Conservation (phyloP, 768 basidiomycete genomes). For the Amanita exitialis region DNA sequence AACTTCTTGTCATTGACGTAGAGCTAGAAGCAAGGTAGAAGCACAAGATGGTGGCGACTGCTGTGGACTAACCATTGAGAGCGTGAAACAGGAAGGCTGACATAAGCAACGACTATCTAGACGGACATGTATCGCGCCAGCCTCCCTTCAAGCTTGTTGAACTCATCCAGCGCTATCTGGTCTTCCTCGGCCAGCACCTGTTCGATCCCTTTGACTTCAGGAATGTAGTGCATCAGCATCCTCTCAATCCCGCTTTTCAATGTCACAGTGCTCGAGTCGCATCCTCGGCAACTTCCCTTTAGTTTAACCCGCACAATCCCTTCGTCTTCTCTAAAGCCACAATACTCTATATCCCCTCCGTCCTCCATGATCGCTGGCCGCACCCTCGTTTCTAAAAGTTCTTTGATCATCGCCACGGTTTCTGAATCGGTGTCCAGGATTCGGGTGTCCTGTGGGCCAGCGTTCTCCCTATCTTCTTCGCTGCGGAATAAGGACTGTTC, state of each 20-base stretch:
- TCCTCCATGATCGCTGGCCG: constrained; percentile 98
- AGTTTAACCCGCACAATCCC: constrained; percentile 82
- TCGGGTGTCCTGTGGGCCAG: constrained; percentile 86
- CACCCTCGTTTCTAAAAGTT: constrained; percentile 89
- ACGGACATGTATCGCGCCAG: constrained; percentile 80
- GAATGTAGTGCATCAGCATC: constrained; percentile 99
- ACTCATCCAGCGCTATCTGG: constrained; percentile 76
- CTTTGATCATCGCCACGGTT: constrained; percentile 98
- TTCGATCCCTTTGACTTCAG: constrained; percentile 87
- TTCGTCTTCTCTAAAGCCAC: constrained; percentile 75
- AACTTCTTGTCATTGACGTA: constrained; percentile 67
- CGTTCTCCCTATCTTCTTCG: constrained; percentile 67
- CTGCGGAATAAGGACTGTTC: constrained; percentile 79
- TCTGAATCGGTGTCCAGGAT: constrained; percentile 94
- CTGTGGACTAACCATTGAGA: constrained; percentile 11
- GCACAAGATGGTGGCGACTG: background rate
- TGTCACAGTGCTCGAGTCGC: constrained; percentile 88
- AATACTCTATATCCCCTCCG: constrained; percentile 95
- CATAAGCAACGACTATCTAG: constrained; percentile 19
- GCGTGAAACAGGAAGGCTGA: constrained; percentile 4
- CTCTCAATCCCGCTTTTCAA: constrained; percentile 95
- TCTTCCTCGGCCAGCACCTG: constrained; percentile 93
- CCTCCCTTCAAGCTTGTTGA: constrained; percentile 75
- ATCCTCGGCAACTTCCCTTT: constrained; percentile 96
- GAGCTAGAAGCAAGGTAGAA: constrained; percentile 30